Evolutionary conservation across 768 basidiomycete species (phyloP), one percentile per base, ranked within the genome.

Genomic region (Guyanaporus albipodus): DNA sequence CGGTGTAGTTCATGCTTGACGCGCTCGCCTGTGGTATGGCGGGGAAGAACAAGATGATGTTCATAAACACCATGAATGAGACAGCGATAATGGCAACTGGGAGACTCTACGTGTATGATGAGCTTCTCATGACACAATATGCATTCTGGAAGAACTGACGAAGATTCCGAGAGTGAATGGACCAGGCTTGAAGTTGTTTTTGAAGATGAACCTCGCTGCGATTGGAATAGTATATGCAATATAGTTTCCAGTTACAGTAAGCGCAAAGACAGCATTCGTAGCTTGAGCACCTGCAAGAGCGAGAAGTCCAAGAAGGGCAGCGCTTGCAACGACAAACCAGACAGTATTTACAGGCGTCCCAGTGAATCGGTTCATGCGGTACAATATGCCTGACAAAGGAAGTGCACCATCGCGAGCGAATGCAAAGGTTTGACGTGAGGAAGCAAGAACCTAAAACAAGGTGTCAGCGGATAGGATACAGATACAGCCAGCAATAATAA

Each of bases 1-100:
- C 70, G 0, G 80, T 76, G 54, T 89, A 89, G 63, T 88, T 88
- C 86, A 90, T 87, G 38, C 66, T 64, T 6, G 70, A 55, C 2
- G 68, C 65, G 21, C 58, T 63, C 1, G 82, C 70, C 10, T 64
- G 58, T 4, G 77, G 77, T 23, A 70, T 73, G 11, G 74, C 60
- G 8, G 83, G 87, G 71, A 86, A 88, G 50, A 81, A 66, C 61
- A 84, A 79, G 1, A 85, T 74, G 40, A 83, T 53, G 38, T 69
- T 61, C 74, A 83, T 79, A 59, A 87, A 79, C 5, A 59, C 24
- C 87, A 89, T 88, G 67, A 78, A 88, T 0, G 65, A 48, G 3
- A 85, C 74, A 4, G 85, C 71, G 8, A 77, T 70, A 11, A 73
- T 41, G 0, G 76, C 78, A 17, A 83, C 64, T 0, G 81, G 78